Percentiles rank a stretch among this genome's conserved stretches.
These are phyloP conservation scores for Psilocybe sp. DNA, from an alignment of 768 basidiomycete genomes.

Conservation along the genomic window DNA sequence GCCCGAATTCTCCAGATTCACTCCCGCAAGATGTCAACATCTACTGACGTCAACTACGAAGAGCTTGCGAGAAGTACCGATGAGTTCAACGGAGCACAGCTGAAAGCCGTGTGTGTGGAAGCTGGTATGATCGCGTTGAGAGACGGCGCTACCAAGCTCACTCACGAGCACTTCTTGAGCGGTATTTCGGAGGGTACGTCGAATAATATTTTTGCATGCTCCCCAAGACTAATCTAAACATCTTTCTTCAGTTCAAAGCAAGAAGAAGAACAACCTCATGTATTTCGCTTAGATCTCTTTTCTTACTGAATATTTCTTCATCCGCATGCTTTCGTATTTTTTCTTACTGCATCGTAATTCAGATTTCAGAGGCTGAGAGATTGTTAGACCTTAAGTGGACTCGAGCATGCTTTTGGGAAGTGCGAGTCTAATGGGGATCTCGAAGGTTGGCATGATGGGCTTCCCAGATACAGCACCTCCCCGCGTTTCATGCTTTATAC, in stretches of 20 bases:
- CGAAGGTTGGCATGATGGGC: background rate
- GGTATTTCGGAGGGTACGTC: conserved; percentile 80
- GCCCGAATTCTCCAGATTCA: conserved; percentile 97
- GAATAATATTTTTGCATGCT: conserved; percentile 1
- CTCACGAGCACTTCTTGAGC: conserved; percentile 94
- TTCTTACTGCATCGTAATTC: background rate
- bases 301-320: conserved; percentile 1
- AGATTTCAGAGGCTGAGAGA: background rate
- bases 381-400: background rate
- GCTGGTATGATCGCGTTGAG: conserved; percentile 98
- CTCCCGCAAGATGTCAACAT: conserved; percentile 91
- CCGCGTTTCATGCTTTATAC: conserved; percentile 1
- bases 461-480: background rate
- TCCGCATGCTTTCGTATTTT: conserved; percentile 1
- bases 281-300: conserved; percentile 70
- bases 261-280: conserved; percentile 99
- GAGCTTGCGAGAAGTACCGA: conserved; percentile 96
- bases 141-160: conserved; percentile 85
- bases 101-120: conserved; percentile 98
- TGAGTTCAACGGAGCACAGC: conserved; percentile 96
- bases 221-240: conserved; percentile 18
- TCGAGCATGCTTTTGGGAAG: background rate
- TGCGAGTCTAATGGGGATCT: background rate
- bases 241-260: conserved; percentile 78
- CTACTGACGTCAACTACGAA: conserved; percentile 90